Base-by-base conservation (phyloP, 1,139 yeast species). In the Petasospora rhodanensis region DNA sequence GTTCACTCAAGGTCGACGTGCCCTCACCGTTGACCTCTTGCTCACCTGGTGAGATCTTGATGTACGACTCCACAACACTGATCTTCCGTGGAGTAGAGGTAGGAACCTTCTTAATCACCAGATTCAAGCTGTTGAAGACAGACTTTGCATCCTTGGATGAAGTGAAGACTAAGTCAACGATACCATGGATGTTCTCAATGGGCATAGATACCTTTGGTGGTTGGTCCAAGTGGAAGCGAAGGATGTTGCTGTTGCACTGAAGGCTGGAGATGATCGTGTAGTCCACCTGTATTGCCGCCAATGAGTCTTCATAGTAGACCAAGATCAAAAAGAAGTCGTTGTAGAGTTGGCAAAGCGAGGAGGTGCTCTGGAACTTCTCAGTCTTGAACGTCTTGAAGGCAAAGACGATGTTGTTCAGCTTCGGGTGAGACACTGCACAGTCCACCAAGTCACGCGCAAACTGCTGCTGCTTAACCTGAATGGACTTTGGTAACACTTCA, bases 41-140 rank as follows among this genome's bases (percentile, higher is more conserved):
- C 3, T 17, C 26, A 3, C 31, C 47, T 48, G 29, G 59, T 58
- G 33, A 52, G 57, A 14, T 54, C 54, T 37, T 58, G 47, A 15
- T n/a, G n/a, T n/a, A n/a, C n/a, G n/a, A n/a, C n/a, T n/a, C n/a
- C n/a, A 52, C 51, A 10, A 37, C 51, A 29, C 43, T 46, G 14
- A 44, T 39, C 32, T 44, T 42, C 35, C 42, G 34, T 12, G 37
- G 50, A 36, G 39, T 54, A 10, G 34, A 52, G 17, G 22, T 26
- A 12, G 19, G n/a, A 13, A 11, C 28, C 17, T 21, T 23, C 20
- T 18, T 18, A 5, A n/a, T 18, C 10, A 6, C 21, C 26, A 8
- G 46, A 9, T 1, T 41, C 6, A 55, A 26, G 21, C 34, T 42
- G 2, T 38, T 34, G 31, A 46, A 19, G 10, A 41, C 21, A 3